Percentiles rank a stretch among this genome's conserved stretches.
phyloP scores from a whole-genome alignment of 1,284 basidiomycete species.

The Boletus sp. region DNA sequence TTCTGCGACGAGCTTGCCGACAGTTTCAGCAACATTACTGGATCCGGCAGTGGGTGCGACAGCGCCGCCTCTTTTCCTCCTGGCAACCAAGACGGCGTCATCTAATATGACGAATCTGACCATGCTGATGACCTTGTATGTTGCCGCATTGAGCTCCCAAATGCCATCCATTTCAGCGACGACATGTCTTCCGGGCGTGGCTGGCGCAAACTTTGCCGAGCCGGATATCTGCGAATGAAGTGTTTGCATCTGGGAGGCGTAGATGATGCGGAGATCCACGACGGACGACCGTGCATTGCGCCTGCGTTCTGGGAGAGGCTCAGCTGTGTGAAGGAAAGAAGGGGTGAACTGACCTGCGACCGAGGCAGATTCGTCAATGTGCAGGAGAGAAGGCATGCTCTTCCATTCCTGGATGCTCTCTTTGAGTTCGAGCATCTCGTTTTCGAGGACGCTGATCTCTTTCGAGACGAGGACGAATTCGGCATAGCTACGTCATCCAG shows the following conservation, averaged over 20 bases:
- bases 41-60: slow-evolving; percentile 27
- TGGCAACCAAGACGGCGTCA: slow-evolving; percentile 88
- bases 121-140: slow-evolving; percentile 89
- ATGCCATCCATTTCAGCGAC: slow-evolving; percentile 87
- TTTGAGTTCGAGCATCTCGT: slow-evolving; percentile 98
- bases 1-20: slow-evolving; percentile 87
- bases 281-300: slow-evolving; percentile 86
- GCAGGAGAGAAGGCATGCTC: slow-evolving; percentile 89
- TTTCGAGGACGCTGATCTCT: slow-evolving; percentile 95
- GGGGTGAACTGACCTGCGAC: slow-evolving; percentile 46
- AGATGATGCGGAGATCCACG: slow-evolving; percentile 91
- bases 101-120: slow-evolving; percentile 92
- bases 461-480: slow-evolving; percentile 98
- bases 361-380: slow-evolving; percentile 79
- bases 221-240: slow-evolving; percentile 93
- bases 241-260: slow-evolving; percentile 91
- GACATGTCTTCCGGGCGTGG: slow-evolving; percentile 88
- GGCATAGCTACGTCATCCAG: slow-evolving; percentile 70
- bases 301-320: slow-evolving; percentile 48
- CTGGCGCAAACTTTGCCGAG: slow-evolving; percentile 94
- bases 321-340: slow-evolving; percentile 6
- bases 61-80: slow-evolving; percentile 57
- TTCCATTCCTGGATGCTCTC: slow-evolving; percentile 95
- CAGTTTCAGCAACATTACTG: slow-evolving; percentile 38
- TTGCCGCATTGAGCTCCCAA: slow-evolving; percentile 89